A percentile compares a stretch with the other conserved stretches of the same genome.
Conservation (phyloP, 176 grass and related monocot species). For the Saccharum spontaneum region DNA sequence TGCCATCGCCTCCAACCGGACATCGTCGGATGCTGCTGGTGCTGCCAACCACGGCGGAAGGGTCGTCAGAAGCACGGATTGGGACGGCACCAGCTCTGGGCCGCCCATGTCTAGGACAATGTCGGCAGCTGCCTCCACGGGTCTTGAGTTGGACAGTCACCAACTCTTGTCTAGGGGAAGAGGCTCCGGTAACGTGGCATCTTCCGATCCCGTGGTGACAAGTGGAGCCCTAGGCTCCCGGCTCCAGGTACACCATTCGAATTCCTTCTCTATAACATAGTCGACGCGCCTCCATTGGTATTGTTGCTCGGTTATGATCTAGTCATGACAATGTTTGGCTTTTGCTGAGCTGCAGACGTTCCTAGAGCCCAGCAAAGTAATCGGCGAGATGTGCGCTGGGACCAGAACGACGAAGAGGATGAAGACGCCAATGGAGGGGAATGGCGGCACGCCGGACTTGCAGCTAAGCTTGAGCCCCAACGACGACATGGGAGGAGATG, state of each 20-base stretch:
- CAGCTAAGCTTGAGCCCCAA: conserved; percentile 80
- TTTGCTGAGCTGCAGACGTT: conserved; percentile 24
- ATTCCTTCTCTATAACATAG: neutral
- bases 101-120: conserved; percentile 21
- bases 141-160: neutral
- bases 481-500: conserved; percentile 9
- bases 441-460: conserved; percentile 46
- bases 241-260: conserved; percentile 14
- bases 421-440: conserved; percentile 41
- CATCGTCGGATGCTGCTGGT: neutral
- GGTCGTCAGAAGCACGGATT: conserved; percentile 16
- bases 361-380: neutral
- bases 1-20: conserved; percentile 17
- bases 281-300: neutral
- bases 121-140: neutral
- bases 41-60: neutral
- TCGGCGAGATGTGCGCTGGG: conserved; percentile 12
- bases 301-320: neutral
- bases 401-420: conserved; percentile 35
- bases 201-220: conserved; percentile 34
- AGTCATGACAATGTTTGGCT: neutral
- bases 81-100: conserved; percentile 36
- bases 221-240: conserved; percentile 35
- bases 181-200: conserved; percentile 12
- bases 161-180: conserved; percentile 23